Evolutionary conservation across 352 stramenopile species (phyloP).

Genomic region (Globisporangium lucens): DNA sequence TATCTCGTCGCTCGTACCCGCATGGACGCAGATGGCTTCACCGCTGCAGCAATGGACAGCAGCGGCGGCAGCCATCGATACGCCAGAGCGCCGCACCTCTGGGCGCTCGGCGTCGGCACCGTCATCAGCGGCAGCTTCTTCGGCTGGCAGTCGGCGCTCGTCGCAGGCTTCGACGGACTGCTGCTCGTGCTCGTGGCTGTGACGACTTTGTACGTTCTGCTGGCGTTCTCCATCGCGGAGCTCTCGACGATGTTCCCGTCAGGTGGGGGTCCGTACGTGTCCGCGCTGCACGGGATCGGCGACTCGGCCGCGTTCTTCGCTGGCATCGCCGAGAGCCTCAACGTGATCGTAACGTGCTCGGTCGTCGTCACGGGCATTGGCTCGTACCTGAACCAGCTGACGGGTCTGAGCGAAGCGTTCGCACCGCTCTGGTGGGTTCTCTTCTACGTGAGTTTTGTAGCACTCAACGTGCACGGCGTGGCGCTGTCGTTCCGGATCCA

Average conservation of each 20-base stretch:
- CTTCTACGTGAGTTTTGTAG: constrained; percentile 61
- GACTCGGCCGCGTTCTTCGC: constrained; percentile 56
- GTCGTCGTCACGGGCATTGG: constrained; percentile 64
- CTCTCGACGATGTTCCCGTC: constrained; percentile 54
- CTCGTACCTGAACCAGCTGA: constrained; percentile 62
- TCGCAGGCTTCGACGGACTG: constrained; percentile 54
- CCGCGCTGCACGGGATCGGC: constrained; percentile 59
- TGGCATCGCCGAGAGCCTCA: constrained; percentile 58
- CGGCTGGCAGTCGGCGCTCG: constrained; percentile 53
- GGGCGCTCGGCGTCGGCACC: constrained; percentile 50
- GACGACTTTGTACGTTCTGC: constrained; percentile 56
- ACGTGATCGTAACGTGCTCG: constrained; percentile 61
- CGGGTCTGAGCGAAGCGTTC: constrained; percentile 33
- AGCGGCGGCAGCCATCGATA: constrained; percentile 25
- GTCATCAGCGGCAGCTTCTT: constrained; percentile 65
- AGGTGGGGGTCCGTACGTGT: constrained; percentile 58
- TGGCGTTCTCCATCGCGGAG: constrained; percentile 71
- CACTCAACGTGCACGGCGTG: constrained; percentile 55
- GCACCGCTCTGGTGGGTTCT: constrained; percentile 51
- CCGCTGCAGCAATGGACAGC: background rate
- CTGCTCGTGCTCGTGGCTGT: constrained; percentile 56
- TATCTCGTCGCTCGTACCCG: no score
- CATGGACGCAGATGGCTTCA: background rate
- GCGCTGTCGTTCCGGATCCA: constrained; percentile 69
- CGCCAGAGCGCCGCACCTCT: constrained; percentile 52